These are phyloP conservation scores for Paecilomyces formosus DNA, from an alignment of 2,329 filamentous ascomycete genomes.

Conservation along the genomic window DNA sequence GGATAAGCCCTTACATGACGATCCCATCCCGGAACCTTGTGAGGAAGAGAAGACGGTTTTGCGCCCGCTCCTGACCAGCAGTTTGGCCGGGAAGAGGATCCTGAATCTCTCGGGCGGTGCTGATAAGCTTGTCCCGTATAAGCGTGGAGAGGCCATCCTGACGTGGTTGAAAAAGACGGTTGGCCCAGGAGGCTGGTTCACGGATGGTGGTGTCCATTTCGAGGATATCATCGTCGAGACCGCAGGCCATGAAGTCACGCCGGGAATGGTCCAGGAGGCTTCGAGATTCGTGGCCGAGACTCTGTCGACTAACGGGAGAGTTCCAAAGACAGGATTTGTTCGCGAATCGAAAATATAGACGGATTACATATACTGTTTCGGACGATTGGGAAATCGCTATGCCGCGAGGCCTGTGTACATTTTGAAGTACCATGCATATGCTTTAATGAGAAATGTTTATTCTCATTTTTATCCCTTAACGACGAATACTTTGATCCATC, in stretches of 20 bases:
- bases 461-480: no score
- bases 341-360: conserved; percentile 28
- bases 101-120: conserved; percentile 46
- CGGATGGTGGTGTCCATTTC: conserved; percentile 44
- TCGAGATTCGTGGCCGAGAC: conserved; percentile 45
- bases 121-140: conserved; percentile 57
- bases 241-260: conserved; percentile 53
- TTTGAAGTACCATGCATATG: no score
- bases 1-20: conserved; percentile 19
- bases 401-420: no score
- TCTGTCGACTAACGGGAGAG: conserved; percentile 21
- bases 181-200: conserved; percentile 38
- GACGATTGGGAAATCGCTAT: no score
- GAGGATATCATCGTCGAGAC: conserved; percentile 51
- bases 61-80: conserved; percentile 33
- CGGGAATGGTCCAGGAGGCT: conserved; percentile 48
- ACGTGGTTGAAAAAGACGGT: conserved; percentile 46
- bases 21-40: conserved; percentile 27
- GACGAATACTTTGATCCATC: no score
- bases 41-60: conserved; percentile 38
- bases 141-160: conserved; percentile 49
- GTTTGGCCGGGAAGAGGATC: conserved; percentile 46
- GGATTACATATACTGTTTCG: not conserved
- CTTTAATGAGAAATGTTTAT: no score
- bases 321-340: conserved; percentile 18